Percentiles rank a stretch among this genome's conserved stretches.
phyloP scores from a whole-genome alignment of 495 filamentous ascomycete genomes.

The Oidiodendron maius region DNA sequence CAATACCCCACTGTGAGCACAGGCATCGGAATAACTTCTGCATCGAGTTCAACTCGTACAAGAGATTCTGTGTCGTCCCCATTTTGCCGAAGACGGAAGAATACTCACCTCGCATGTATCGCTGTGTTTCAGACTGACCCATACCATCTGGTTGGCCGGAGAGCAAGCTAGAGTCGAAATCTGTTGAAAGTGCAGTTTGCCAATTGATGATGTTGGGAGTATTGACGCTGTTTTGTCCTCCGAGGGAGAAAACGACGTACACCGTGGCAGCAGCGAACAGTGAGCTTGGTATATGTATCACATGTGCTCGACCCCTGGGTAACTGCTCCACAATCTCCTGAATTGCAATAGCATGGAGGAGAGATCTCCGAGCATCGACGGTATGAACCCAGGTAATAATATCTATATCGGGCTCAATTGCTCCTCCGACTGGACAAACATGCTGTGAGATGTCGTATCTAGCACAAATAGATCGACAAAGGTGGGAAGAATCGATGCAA shows the following conservation, averaged over 20 bases:
- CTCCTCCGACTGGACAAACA: conserved; percentile 27
- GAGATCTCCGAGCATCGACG: conserved; percentile 36
- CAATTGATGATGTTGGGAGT: conserved; percentile 37
- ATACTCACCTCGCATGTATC: conserved; percentile 30
- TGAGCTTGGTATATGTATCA: conserved; percentile 40
- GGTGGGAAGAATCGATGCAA: conserved; percentile 35
- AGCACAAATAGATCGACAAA: conserved; percentile 36
- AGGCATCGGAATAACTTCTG: conserved; percentile 44
- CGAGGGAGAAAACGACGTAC: conserved; percentile 36
- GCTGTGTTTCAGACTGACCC: conserved; percentile 28
- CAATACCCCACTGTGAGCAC: conserved; percentile 42
- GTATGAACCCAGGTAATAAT: conserved; percentile 33
- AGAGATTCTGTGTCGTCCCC: conserved; percentile 31
- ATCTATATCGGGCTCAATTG: conserved; percentile 28
- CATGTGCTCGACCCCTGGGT: conserved; percentile 40
- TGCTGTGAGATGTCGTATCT: conserved; percentile 37
- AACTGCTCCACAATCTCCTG: conserved; percentile 45
- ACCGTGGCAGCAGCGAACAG: conserved; percentile 40
- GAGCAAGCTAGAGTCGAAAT: conserved; percentile 30
- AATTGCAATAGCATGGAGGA: conserved; percentile 41
- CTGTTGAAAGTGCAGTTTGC: conserved; percentile 35
- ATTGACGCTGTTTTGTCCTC: conserved; percentile 31
- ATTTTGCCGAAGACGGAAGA: conserved; percentile 18
- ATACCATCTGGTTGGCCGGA: conserved; percentile 20
- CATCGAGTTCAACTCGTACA: conserved; percentile 46